These are phyloP conservation scores for Rhododendron williamsianum DNA, from an alignment of 148 eudicot genomes.

Conservation along the genomic window DNA sequence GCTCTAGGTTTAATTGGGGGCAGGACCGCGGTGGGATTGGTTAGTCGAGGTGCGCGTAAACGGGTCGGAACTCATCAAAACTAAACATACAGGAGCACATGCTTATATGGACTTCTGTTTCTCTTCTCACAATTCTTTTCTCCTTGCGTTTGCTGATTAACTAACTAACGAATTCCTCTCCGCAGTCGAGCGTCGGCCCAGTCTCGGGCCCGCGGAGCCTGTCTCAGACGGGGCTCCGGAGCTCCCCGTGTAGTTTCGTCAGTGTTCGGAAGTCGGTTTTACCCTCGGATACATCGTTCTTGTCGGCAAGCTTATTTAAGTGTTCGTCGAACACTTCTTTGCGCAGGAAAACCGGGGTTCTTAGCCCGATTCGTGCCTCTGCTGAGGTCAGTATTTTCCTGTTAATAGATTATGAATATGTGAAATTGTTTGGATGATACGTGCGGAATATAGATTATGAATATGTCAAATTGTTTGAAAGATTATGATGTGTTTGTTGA, in stretches of 20 bases:
- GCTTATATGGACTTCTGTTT: neutral
- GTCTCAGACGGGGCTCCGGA: slow-evolving; percentile 16
- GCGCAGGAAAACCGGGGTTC: slow-evolving; percentile 17
- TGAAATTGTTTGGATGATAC: neutral
- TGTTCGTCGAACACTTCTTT: slow-evolving; percentile 11
- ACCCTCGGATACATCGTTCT: neutral
- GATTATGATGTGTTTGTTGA: neutral
- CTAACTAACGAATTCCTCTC: neutral
- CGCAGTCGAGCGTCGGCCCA: slow-evolving; percentile 51
- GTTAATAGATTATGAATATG: neutral
- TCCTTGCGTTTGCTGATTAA: neutral
- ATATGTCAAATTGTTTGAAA: no score
- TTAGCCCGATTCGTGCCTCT: slow-evolving; percentile 45
- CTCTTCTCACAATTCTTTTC: neutral
- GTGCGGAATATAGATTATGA: neutral
- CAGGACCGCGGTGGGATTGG: no score
- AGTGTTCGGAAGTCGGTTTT: slow-evolving; percentile 23
- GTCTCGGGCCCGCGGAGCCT: slow-evolving; percentile 31
- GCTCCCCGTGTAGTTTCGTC: slow-evolving; percentile 11
- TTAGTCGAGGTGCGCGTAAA: no score
- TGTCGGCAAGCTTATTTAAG: slow-evolving; percentile 33
- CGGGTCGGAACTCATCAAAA: no score
- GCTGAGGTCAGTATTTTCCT: slow-evolving; percentile 47
- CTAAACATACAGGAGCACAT: neutral
- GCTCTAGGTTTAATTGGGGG: no score